A percentile compares a stretch with the other conserved stretches of the same genome.
phyloP scores from a whole-genome alignment of 2,329 filamentous ascomycete species.

The Torrubiella hemipterigena region DNA sequence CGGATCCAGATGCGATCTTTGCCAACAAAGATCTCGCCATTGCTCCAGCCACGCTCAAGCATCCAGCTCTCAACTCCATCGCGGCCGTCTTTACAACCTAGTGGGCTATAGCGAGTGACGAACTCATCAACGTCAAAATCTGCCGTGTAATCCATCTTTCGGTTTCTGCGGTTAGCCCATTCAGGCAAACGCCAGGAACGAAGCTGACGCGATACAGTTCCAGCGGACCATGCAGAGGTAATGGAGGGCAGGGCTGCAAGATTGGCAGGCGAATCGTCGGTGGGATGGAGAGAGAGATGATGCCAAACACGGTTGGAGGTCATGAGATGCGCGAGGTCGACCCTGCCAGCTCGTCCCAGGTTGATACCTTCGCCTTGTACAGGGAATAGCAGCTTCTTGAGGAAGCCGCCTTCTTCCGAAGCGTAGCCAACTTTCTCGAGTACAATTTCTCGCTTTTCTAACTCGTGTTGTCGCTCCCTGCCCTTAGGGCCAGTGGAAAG shows the following conservation, averaged over 20 bases:
- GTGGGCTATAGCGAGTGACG: conserved; percentile 62
- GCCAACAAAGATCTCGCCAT: conserved; percentile 87
- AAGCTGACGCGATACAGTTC: conserved; percentile 81
- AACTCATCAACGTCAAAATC: conserved; percentile 96
- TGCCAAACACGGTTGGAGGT: conserved; percentile 89
- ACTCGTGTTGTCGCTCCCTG: conserved; percentile 62
- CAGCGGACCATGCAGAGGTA: conserved; percentile 85
- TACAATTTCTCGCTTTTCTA: conserved; percentile 72
- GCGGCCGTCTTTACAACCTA: conserved; percentile 81
- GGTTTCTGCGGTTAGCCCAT: conserved; percentile 90
- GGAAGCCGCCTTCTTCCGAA: conserved; percentile 68
- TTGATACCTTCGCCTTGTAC: conserved; percentile 66
- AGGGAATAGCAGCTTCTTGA: conserved; percentile 74
- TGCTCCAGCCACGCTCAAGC: conserved; percentile 93
- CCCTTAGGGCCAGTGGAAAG: conserved; percentile 55
- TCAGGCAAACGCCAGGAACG: conserved; percentile 89
- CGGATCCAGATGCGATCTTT: conserved; percentile 92
- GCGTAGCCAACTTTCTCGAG: conserved; percentile 81
- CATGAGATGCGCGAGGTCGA: conserved; percentile 65
- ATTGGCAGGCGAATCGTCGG: conserved; percentile 68
- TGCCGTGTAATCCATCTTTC: conserved; percentile 85
- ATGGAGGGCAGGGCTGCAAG: conserved; percentile 60
- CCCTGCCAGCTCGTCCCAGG: conserved; percentile 63
- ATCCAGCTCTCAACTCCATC: conserved; percentile 94
- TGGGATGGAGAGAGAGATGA: conserved; percentile 83